Base-by-base conservation (phyloP, 164 flowering plant genomes). In the Dillenia suffruticosa region DNA sequence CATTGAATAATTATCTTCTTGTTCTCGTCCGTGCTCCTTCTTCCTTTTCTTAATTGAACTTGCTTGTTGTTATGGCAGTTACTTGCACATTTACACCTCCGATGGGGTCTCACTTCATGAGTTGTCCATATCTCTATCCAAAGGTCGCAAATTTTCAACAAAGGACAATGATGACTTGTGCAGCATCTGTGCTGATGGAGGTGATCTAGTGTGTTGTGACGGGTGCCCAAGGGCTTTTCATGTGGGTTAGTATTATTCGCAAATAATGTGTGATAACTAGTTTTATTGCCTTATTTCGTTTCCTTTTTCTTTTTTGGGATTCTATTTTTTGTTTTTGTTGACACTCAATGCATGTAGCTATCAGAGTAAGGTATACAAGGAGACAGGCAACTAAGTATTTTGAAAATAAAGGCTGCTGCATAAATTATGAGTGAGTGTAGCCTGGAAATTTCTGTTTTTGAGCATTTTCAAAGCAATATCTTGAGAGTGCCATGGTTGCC, bases 91-190 rank as follows among this genome's bases (percentile, higher is more conserved):
- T 58, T 95, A 79, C 72, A 88, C 88, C 15, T 85, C 92, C n/a
- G 85, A 87, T 77, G 98, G 99, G 10, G 89, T 85, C 8, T 92
- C 98, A 40, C 90, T 95, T 14, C 99, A 95, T 76, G 91, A 90
- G 71, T 61, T 87, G 64, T 72, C 99, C 8, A 49, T 90, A 9
- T 74, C 78, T 51, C 54, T 88, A 26, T 78, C 85, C 44, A 84
- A 63, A 64, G 72, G 56, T 12, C 70, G 83, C 40, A 77, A 72
- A 58, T 43, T 74, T 26, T 79, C 88, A 58, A 43, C 68, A 47
- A 68, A 45, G 24, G 89, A 88, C 14, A 89, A 79, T 74, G 99
- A 95, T 76, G 96, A 92, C 59, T 81, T 87, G 14, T 92, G 99
- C 77, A 70, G 72, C 49, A 72, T 85, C 43, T 94, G 99, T 75